phyloP scores from a whole-genome alignment of 805 yeast genomes.

The Candida pseudoglaebosa region DNA sequence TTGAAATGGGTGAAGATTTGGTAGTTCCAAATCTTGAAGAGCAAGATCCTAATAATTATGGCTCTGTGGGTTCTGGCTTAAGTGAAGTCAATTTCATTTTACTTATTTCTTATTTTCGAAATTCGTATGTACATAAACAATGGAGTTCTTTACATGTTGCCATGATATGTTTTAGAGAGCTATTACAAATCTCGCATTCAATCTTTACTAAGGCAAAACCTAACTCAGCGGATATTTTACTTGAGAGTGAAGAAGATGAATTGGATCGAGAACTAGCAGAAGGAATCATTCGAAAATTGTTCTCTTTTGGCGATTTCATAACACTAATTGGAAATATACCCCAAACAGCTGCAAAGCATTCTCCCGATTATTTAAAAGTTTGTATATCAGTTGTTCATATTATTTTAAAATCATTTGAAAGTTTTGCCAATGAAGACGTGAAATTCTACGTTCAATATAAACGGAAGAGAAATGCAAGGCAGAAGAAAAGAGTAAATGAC shows the following conservation, averaged over 20 bases:
- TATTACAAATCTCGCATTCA: constrained; percentile 47
- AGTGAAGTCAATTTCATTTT: constrained; percentile 59
- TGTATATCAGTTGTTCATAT: constrained; percentile 63
- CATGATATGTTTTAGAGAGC: constrained; percentile 61
- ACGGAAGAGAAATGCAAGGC: constrained; percentile 30
- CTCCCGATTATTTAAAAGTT: constrained; percentile 57
- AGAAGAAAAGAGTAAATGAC: constrained; percentile 18
- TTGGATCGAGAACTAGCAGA: constrained; percentile 44
- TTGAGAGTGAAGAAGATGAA: constrained; percentile 40
- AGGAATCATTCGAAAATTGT: constrained; percentile 63
- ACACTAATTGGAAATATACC: constrained; percentile 58
- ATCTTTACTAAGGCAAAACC: constrained; percentile 31
- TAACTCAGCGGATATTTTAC: constrained; percentile 14
- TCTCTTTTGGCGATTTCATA: constrained; percentile 59
- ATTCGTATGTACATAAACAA: constrained; percentile 38
- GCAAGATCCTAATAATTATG: constrained; percentile 28
- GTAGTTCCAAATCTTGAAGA: constrained; percentile 6
- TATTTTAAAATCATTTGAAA: constrained; percentile 63
- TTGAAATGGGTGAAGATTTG: not conserved
- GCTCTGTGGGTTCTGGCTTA: constrained; percentile 51
- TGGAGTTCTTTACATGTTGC: constrained; percentile 68
- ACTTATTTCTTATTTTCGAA: constrained; percentile 44
- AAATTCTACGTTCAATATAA: constrained; percentile 45
- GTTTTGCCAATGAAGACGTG: constrained; percentile 55
- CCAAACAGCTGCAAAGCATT: constrained; percentile 56